Base-by-base conservation (phyloP, 1,284 basidiomycete genomes). In the Retiboletus flavoniger region DNA sequence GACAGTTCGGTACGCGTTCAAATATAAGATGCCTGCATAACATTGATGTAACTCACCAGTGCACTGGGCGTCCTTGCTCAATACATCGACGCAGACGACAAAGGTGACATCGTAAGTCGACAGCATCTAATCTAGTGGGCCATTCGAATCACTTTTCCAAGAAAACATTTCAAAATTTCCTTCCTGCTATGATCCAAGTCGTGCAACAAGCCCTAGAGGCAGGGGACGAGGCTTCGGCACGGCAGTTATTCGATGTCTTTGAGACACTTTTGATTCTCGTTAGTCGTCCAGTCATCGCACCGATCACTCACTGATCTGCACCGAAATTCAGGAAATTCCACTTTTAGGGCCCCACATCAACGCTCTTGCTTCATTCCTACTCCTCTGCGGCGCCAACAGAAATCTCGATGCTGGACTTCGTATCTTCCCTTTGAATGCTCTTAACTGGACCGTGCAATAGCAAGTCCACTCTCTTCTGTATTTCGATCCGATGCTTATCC, bases 361-460 rank as follows among this genome's bases (percentile, higher is more conserved):
- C 48, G 87, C 95, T 63, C 82, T 99, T 44, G 90, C 93, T 47
- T 81, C 92, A 56, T 98, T 98, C 81, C 87, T 98, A 66, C 82
- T 99, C 47, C 80, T 80, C 54, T 91, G 88, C 54, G 94, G 94
- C 58, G 87, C 82, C 47, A 96, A 97, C 78, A 82, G 81, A 60
- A 77, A 80, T 21, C 87, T 89, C 66, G 92, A 95, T 47, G 77
- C 80, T 57, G 91, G 91, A 47, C 83, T 98, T 57, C 90, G 97
- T 58, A 84, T 95, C 59, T 91, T 97, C 70, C 89, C 92, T 26
- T 83, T 99, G 55, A 99, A 98, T 69, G 92, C 93, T 19, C 83
- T 99, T 32, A 91, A 94, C 67, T 99, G 96, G 96, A 94, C 90
- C 46, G 88, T 97, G 56, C 90, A 92, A 77, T 96, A 96, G 91